phyloP scores from a whole-genome alignment of 2,329 filamentous ascomycete genomes.

The Fusarium poae region DNA sequence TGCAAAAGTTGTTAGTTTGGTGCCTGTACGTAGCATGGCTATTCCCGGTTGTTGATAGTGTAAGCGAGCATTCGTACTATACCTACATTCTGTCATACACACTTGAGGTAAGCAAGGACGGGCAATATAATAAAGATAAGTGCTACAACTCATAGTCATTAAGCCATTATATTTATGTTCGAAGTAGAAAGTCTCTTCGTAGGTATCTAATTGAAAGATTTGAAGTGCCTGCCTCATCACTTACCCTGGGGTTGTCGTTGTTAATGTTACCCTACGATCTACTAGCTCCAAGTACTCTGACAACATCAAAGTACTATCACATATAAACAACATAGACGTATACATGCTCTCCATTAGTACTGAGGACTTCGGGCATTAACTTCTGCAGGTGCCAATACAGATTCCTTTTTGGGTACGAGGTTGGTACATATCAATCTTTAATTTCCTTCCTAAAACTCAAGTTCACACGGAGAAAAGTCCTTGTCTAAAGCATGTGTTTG shows the following conservation, averaged over 20 bases:
- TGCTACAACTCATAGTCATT: not conserved
- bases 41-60: not conserved
- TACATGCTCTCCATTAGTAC: conserved; percentile 3
- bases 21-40: not conserved
- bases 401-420: not conserved
- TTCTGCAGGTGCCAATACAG: not conserved
- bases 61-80: not conserved
- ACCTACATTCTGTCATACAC: not conserved
- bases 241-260: conserved; percentile 13
- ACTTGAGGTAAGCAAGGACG: not conserved
- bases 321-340: not conserved
- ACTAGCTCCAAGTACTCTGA: conserved; percentile 12
- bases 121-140: not conserved
- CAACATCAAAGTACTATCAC: not conserved
- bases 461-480: not conserved
- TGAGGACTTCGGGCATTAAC: not conserved
- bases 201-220: not conserved
- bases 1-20: not conserved
- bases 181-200: too few relatives aligned
- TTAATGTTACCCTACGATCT: conserved; percentile 49
- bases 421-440: not conserved
- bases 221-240: conserved; percentile 30
- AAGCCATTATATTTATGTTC: not conserved
- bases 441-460: not conserved
- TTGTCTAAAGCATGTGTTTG: not conserved